phyloP scores from a whole-genome alignment of 192 early-diverging fungal genomes.

The Rhizoclosmatium globosum region DNA sequence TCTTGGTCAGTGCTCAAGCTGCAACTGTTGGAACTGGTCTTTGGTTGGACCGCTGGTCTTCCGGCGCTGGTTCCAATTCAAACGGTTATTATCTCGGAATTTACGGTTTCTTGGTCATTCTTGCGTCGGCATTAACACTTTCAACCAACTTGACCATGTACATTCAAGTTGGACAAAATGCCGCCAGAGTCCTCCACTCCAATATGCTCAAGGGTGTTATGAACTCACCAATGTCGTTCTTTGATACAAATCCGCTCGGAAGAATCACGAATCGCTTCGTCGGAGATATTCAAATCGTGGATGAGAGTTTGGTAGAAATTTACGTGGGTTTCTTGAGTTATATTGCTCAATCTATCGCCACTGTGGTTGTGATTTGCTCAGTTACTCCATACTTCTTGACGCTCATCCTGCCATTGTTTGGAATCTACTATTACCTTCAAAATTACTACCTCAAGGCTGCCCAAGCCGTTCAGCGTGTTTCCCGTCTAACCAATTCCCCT shows the following conservation, averaged over 20 bases:
- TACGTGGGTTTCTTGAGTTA: slow-evolving; percentile 29
- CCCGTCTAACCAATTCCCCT: slow-evolving; percentile 73
- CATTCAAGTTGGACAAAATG: slow-evolving; percentile 24
- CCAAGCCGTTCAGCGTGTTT: slow-evolving; percentile 78
- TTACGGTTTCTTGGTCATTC: slow-evolving; percentile 61
- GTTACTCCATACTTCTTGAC: slow-evolving; percentile 69
- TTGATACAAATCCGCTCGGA: slow-evolving; percentile 63
- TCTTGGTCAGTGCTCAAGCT: slow-evolving; percentile 41
- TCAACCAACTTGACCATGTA: slow-evolving; percentile 29
- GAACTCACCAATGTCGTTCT: slow-evolving; percentile 64
- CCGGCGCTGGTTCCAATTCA: neutral
- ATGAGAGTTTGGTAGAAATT: slow-evolving; percentile 53
- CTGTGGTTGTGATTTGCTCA: slow-evolving; percentile 61
- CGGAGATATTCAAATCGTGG: slow-evolving; percentile 73
- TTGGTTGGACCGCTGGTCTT: slow-evolving; percentile 38
- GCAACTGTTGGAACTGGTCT: slow-evolving; percentile 20
- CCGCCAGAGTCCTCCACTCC: slow-evolving; percentile 39
- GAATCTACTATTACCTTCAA: slow-evolving; percentile 71
- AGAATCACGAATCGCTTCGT: slow-evolving; percentile 82
- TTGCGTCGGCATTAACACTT: slow-evolving; percentile 18
- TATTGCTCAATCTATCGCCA: slow-evolving; percentile 52
- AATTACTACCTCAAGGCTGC: slow-evolving; percentile 57
- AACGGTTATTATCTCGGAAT: slow-evolving; percentile 59
- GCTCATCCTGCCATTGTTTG: slow-evolving; percentile 69
- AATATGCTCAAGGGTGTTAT: slow-evolving; percentile 40